Base-by-base conservation (phyloP, 139 green algal genomes). In the Edaphochlamys debaryana region DNA sequence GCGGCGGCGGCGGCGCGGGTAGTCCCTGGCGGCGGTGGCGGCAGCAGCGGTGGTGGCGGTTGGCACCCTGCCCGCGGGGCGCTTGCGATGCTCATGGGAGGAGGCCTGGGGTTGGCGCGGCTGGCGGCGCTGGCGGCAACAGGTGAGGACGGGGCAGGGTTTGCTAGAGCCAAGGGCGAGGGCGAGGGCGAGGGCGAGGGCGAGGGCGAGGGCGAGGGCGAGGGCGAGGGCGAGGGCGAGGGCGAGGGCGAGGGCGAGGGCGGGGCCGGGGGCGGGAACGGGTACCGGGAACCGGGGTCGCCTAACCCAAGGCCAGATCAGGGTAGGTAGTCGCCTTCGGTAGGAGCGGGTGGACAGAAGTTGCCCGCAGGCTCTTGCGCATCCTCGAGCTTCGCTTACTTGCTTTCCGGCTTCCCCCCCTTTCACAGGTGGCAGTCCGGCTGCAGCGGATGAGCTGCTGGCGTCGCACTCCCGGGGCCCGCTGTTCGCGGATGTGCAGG, bases 21-120 rank as follows among this genome's bases (percentile, higher is more conserved):
- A n/a, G n/a, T n/a, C n/a, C n/a, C n/a, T n/a, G n/a, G n/a, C n/a
- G n/a, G n/a, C n/a, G n/a, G n/a, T 34, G 13, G 40, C 38, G 1
- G 40, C 23, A 36, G 58, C 66, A 15, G 30, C 42, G 40, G 25
- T 4, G 37, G 25, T 29, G 40, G 40, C 13, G 22, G 23, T 45
- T 82, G 76, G 76, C 76, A 82, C 66, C 76, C 76, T 5, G n/a
- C 76, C 6, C 62, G 76, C 6, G 76, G 76, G 1, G 32, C 63
- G 23, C 42, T 82, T 32, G 34, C 32, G 62, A 8, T 66, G 63
- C 41, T 82, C 41, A 17, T 82, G 42, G 0, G n/a, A 0, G 76
- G 60, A 9, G 56, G 42, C 8, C 41, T 82, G 63, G 76, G 76
- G 4, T 4, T 82, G 34, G 42, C 11, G 1, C 74, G 60, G 6